A percentile compares a stretch with the other conserved stretches of the same genome.
Evolutionary conservation across 2,329 filamentous ascomycete species (phyloP).

Genomic region (Coniochaeta sp.): DNA sequence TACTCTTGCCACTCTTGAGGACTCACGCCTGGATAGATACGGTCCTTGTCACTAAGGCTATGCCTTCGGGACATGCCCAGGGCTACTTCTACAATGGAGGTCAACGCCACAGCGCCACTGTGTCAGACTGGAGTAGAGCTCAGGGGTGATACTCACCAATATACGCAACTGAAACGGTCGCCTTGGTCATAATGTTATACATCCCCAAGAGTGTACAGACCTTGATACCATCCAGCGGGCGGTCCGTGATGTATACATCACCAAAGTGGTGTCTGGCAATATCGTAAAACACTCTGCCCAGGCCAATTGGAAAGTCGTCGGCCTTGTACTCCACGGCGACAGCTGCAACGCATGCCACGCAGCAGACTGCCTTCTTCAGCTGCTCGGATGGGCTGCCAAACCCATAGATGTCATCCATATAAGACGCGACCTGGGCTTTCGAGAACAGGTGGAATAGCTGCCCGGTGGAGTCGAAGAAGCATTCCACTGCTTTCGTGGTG

Average conservation of each 20-base stretch:
- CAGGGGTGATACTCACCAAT: constrained; percentile 15
- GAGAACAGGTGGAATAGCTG: constrained; percentile 23
- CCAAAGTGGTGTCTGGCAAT: constrained; percentile 20
- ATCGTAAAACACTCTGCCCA: constrained; percentile 17
- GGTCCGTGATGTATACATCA: constrained; percentile 15
- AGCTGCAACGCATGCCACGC: constrained; percentile 18
- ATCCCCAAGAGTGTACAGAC: constrained; percentile 21
- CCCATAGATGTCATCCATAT: constrained; percentile 8
- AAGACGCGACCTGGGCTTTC: constrained; percentile 11
- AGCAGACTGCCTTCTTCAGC: constrained; percentile 15
- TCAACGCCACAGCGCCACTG: background rate
- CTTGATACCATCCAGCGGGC: constrained; percentile 20
- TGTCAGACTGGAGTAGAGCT: no score
- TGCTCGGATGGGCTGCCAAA: constrained; percentile 6
- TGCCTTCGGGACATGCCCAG: constrained; percentile 17
- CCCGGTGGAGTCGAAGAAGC: constrained; percentile 19
- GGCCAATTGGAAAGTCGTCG: constrained; percentile 8
- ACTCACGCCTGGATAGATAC: background rate
- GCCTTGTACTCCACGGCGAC: constrained; percentile 21
- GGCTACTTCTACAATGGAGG: constrained; percentile 15
- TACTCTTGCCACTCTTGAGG: constrained; percentile 10
- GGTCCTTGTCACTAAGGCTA: constrained; percentile 10
- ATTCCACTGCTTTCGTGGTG: constrained; percentile 12
- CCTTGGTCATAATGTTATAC: constrained; percentile 22
- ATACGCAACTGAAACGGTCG: constrained; percentile 20